Evolutionary conservation across 306 rosid species (phyloP), one percentile per base, ranked within the genome.

Genomic region (Corylus americana): DNA sequence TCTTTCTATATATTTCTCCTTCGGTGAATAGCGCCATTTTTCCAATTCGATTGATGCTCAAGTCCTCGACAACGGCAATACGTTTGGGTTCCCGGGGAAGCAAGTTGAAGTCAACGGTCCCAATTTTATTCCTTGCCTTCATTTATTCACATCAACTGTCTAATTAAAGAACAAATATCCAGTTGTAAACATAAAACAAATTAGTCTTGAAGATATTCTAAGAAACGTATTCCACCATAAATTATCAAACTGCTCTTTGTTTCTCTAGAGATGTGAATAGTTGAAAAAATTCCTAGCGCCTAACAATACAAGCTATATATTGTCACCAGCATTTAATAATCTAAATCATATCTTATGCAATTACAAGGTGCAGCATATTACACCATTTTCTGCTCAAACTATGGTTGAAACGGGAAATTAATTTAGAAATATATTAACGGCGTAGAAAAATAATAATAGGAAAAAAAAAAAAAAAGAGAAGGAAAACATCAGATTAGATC

Each of bases 361-460:
- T 84, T 82, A 86, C 89, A 86, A 82, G 71, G 87, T 87, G 83
- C 88, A 79, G 85, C 87, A 89, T 84, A 88, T 84, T 92, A 90
- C 97, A 94, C 73, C 86, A 79, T 79, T 73, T 78, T 77, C 81
- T 79, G 16, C 80, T 73, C 86, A 35, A 82, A 87, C 91, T 85
- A 86, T 77, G 78, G 82, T 83, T 82, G 85, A 80, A 79, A 87
- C 86, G 80, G 74, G 83, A 86, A 78, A 76, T 87, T 85, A 88
- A 76, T 73, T 89, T 84, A 85, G 77, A 87, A 75, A 77, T 88
- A 77, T 83, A 85, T 81, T 79, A 87, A 86, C 83, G 80, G 66
- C 85, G 63, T 70, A 83, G 50, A 59, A 80, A 37, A 68, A 80
- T 75, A 83, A 86, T 79, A 88, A 80, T 51, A 20, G 44, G 71